Conservation (phyloP, 306 rosid species). For the Vicia villosa region DNA sequence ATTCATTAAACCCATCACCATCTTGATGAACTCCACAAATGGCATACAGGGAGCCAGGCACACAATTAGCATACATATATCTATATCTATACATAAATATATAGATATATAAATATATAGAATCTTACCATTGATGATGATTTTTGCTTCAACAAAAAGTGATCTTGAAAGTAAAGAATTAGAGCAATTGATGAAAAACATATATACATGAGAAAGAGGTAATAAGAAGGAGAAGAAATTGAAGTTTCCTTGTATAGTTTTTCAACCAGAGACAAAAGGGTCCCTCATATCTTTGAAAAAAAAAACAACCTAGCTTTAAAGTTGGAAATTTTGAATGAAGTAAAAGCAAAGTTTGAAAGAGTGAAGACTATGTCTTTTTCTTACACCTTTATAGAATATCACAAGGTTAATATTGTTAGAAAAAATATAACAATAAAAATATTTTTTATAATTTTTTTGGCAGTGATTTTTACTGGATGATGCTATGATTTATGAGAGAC, state of each 20-base stretch:
- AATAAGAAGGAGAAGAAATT: constrained; percentile 17
- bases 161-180: constrained; percentile 26
- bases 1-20: constrained; percentile 33
- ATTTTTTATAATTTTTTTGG: not conserved
- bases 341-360: constrained; percentile 26
- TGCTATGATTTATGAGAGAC: constrained; percentile 21
- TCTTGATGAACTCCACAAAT: constrained; percentile 35
- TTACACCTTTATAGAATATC: constrained; percentile 34
- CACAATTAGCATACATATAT: not conserved
- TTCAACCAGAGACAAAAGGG: constrained; percentile 17
- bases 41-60: constrained; percentile 62
- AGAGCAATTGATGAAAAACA: constrained; percentile 25
- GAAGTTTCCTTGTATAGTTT: not conserved
- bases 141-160: constrained; percentile 16
- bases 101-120: not conserved
- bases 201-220: constrained; percentile 25
- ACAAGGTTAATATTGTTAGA: constrained; percentile 37
- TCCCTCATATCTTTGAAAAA: constrained; percentile 28
- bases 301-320: constrained; percentile 40
- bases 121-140: not conserved
- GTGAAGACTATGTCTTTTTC: constrained; percentile 29
- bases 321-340: constrained; percentile 47
- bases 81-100: not conserved
- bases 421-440: not conserved
- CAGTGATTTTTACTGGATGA: not conserved